These are phyloP conservation scores for Aspergillus olivimuriae DNA, from an alignment of 495 filamentous ascomycete genomes.

Conservation along the genomic window DNA sequence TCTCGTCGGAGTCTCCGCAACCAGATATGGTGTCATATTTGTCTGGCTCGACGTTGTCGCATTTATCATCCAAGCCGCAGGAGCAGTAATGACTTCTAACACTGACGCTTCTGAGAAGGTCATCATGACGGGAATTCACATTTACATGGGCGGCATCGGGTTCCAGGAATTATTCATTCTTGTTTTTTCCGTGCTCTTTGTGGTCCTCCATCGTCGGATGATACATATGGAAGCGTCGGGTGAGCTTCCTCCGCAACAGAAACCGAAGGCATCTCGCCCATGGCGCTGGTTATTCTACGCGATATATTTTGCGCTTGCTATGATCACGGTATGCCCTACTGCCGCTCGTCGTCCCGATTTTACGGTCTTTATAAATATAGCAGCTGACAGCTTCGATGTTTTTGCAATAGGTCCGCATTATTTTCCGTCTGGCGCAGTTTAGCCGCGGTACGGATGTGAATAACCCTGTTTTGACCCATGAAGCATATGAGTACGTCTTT, in stretches of 20 bases:
- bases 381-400: not conserved
- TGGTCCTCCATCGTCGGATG: slow-evolving; percentile 40
- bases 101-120: slow-evolving; percentile 10
- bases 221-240: slow-evolving; percentile 36
- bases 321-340: slow-evolving; percentile 42
- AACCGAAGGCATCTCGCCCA: slow-evolving; percentile 9
- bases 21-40: slow-evolving; percentile 48
- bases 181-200: slow-evolving; percentile 39
- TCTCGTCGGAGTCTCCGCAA: slow-evolving; percentile 44
- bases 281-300: slow-evolving; percentile 43
- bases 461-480: slow-evolving; percentile 44
- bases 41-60: slow-evolving; percentile 56
- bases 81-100: slow-evolving; percentile 38
- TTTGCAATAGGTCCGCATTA: slow-evolving; percentile 27
- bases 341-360: too few relatives aligned
- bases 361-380: too few relatives aligned
- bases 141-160: slow-evolving; percentile 57
- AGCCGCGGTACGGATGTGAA: slow-evolving; percentile 24
- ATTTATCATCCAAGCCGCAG: slow-evolving; percentile 56
- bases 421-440: slow-evolving; percentile 55
- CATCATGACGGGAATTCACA: slow-evolving; percentile 43
- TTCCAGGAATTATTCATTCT: slow-evolving; percentile 56
- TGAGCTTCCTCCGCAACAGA: slow-evolving; percentile 14
- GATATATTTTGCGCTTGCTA: slow-evolving; percentile 42
- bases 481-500: slow-evolving; percentile 48